phyloP scores from a whole-genome alignment of 208 protist species.

The Wallacemonas sp. region DNA sequence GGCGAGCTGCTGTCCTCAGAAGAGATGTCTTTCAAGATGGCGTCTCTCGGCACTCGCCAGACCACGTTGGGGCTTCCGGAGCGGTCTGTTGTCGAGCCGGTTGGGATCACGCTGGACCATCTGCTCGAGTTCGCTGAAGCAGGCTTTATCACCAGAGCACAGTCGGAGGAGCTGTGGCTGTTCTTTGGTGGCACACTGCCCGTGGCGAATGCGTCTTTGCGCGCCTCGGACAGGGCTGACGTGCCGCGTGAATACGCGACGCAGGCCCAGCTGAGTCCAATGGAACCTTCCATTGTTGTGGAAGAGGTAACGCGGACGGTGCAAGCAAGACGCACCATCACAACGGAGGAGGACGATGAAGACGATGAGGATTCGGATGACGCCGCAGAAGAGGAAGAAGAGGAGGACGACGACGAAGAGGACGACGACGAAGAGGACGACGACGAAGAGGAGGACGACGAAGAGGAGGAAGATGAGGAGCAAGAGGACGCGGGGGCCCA shows the following conservation, averaged over 20 bases:
- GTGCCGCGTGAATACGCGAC: background rate
- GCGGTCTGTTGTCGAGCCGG: constrained; percentile 35
- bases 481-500: constrained; percentile 17
- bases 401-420: constrained; percentile 2
- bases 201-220: background rate
- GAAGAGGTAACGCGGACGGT: too few relatives aligned
- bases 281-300: constrained; percentile 16
- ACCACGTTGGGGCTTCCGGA: constrained; percentile 48
- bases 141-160: constrained; percentile 72
- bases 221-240: background rate
- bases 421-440: constrained; percentile 19
- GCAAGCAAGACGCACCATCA: too few relatives aligned
- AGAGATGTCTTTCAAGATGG: constrained; percentile 70
- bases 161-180: constrained; percentile 75
- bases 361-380: too few relatives aligned
- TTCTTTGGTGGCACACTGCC: constrained; percentile 42
- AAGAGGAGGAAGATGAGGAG: constrained; percentile 19
- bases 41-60: constrained; percentile 60
- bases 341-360: too few relatives aligned
- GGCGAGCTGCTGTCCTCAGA: background rate
- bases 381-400: too few relatives aligned
- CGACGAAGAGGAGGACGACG: constrained; percentile 4
- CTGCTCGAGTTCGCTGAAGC: constrained; percentile 77
- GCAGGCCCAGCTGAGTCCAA: background rate
- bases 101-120: constrained; percentile 73